Conservation (phyloP, 768 basidiomycete genomes). For the Boletus insuetus region DNA sequence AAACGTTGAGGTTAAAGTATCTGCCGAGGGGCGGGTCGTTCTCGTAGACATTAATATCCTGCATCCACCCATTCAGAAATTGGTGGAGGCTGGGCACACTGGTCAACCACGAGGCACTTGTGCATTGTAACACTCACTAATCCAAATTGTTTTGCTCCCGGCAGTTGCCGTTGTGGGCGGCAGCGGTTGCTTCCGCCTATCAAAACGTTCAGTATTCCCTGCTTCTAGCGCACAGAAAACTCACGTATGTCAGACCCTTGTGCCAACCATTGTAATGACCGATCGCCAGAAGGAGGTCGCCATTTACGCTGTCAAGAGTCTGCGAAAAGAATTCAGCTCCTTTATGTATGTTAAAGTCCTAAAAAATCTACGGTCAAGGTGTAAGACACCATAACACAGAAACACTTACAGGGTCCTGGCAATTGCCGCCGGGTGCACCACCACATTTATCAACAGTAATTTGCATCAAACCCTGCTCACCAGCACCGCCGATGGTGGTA, state of each 20-base stretch:
- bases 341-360: constrained; percentile 73
- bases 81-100: constrained; percentile 54
- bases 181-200: constrained; percentile 57
- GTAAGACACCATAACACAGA: neutral
- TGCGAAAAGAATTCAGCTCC: constrained; percentile 59
- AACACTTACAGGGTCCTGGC: constrained; percentile 37
- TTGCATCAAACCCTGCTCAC: constrained; percentile 89
- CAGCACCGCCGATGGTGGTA: constrained; percentile 62
- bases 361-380: neutral
- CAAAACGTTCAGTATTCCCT: neutral
- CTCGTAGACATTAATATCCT: constrained; percentile 53
- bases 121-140: constrained; percentile 51
- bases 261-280: constrained; percentile 81
- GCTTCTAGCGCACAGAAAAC: constrained; percentile 13
- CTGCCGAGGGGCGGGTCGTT: constrained; percentile 47
- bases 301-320: constrained; percentile 40
- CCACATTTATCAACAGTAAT: constrained; percentile 75
- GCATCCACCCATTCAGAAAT: constrained; percentile 70
- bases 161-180: constrained; percentile 54
- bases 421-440: constrained; percentile 45
- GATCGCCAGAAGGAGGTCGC: constrained; percentile 54
- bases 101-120: neutral
- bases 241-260: constrained; percentile 55
- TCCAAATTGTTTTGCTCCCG: constrained; percentile 82
- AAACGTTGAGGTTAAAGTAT: constrained; percentile 61